phyloP scores from a whole-genome alignment of 2,329 filamentous ascomycete species.

The Cordyceps pruinosa region DNA sequence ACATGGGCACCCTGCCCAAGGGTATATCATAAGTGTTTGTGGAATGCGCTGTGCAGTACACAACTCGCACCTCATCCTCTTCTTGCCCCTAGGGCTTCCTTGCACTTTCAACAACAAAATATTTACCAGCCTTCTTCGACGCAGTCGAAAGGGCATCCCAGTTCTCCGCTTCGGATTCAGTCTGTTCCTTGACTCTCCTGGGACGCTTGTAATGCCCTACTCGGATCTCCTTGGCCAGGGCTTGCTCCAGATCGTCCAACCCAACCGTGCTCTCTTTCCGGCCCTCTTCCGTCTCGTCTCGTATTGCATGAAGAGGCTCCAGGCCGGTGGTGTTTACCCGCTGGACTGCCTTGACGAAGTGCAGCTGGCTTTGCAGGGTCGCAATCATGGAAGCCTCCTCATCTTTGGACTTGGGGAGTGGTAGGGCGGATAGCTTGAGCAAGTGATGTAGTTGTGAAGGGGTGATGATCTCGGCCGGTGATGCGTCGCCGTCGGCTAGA shows the following conservation, averaged over 20 bases:
- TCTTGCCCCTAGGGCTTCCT: slow-evolving; percentile 26
- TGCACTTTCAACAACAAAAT: slow-evolving; percentile 68
- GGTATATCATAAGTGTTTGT: slow-evolving; percentile 10
- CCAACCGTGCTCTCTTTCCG: slow-evolving; percentile 54
- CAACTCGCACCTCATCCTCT: slow-evolving; percentile 15
- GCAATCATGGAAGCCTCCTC: slow-evolving; percentile 66
- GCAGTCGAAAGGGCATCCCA: slow-evolving; percentile 68
- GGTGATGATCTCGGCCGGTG: slow-evolving; percentile 44
- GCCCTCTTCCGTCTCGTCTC: slow-evolving; percentile 67
- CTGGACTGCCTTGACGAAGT: slow-evolving; percentile 85
- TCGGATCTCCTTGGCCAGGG: slow-evolving; percentile 53
- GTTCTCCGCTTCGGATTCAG: slow-evolving; percentile 46
- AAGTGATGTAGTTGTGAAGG: slow-evolving; percentile 70
- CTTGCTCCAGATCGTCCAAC: slow-evolving; percentile 47
- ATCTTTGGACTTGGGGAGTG: slow-evolving; percentile 53
- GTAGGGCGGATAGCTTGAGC: slow-evolving; percentile 81
- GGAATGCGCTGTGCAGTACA: neutral
- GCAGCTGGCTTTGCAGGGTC: slow-evolving; percentile 73
- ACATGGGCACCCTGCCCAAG: neutral
- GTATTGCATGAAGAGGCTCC: slow-evolving; percentile 67
- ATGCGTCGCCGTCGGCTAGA: slow-evolving; percentile 32
- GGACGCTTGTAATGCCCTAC: slow-evolving; percentile 49
- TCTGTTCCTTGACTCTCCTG: slow-evolving; percentile 27
- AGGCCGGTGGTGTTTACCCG: slow-evolving; percentile 66
- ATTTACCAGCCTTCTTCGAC: slow-evolving; percentile 59